Base-by-base conservation (phyloP, 345 rosid species). In the Dimocarpus longan region DNA sequence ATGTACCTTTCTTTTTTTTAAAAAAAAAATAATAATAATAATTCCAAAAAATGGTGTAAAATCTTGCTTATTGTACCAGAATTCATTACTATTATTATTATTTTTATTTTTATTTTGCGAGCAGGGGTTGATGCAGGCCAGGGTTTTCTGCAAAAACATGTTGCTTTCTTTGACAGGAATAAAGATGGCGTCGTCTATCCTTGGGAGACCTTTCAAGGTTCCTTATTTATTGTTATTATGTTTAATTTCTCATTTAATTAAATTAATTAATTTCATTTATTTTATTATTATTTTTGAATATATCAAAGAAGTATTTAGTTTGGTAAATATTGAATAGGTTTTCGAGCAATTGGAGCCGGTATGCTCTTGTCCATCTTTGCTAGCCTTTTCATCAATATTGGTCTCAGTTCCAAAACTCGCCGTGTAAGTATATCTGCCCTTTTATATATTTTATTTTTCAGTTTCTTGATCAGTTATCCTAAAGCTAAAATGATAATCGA, bases 181-280 rank as follows among this genome's bases (percentile, higher is more conserved):
- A 81, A 88, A 56, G 98, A 93, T 66, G 98, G 98, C 0, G 8
- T 91, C 24, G 84, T 95, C 50, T 91, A 95, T 80, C 97, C 96
- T 1, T 92, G 89, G 75, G 98, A 95, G 80, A 95, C 97, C 24
- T 93, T 81, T 59, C 78, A 86, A 87, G 98, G 98, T 85, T 78
- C 19, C 11, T 74, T 48, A 0, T 32, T 32, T 32, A 32, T 46
- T 15, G 18, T 32, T 54, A 15, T 19, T 24, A 46, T 46, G 8
- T 5, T 4, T 8, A 18, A 2, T 18, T 10, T 44, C 11, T 12
- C 67, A 64, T 26, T 46, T 2, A 10, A 2, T 15, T 8, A 7
- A 7, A 60, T 28, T 24, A 5, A 56, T 46, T 11, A 1, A 10
- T 24, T 57, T 15, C 26, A 5, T 60, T 44, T 37, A 1, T 4